Conservation (phyloP, 805 yeast genomes). For the Peterozyma xylosa region DNA sequence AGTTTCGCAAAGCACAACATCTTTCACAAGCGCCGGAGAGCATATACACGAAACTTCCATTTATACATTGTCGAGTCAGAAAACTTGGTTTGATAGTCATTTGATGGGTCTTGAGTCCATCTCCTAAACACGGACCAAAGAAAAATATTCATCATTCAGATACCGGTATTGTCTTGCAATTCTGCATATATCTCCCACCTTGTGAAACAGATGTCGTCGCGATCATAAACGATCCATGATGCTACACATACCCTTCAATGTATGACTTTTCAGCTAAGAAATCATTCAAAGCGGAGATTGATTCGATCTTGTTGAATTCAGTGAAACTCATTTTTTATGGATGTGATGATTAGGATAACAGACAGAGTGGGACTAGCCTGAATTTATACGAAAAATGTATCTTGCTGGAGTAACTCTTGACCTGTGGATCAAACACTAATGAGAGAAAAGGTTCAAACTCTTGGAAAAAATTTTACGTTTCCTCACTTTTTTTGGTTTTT, state of each 20-base stretch:
- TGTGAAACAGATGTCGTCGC: too few species aligned
- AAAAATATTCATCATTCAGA: conserved; percentile 54
- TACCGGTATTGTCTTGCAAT: background rate
- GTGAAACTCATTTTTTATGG: conserved; percentile 56
- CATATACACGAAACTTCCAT: conserved; percentile 3
- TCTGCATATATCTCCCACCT: too few species aligned
- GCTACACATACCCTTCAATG: conserved; percentile 82
- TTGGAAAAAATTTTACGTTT: conserved; percentile 1
- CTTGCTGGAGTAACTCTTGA: too few species aligned
- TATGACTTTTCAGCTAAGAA: conserved; percentile 89
- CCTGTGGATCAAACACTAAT: too few species aligned
- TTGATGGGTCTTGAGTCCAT: conserved; percentile 92
- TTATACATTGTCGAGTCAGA: conserved; percentile 22
- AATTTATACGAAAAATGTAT: too few species aligned
- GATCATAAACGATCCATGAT: too few species aligned
- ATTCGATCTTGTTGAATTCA: conserved; percentile 74
- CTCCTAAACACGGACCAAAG: conserved; percentile 97
- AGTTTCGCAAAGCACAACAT: too few species aligned
- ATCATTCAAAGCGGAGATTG: conserved; percentile 69
- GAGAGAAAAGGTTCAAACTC: background rate
- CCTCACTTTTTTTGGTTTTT: background rate
- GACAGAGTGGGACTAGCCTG: too few species aligned
- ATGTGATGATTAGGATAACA: too few species aligned
- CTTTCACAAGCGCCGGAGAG: too few species aligned
- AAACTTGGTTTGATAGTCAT: conserved; percentile 70